Conservation (phyloP, 768 basidiomycete genomes). For the Chiua virens region DNA sequence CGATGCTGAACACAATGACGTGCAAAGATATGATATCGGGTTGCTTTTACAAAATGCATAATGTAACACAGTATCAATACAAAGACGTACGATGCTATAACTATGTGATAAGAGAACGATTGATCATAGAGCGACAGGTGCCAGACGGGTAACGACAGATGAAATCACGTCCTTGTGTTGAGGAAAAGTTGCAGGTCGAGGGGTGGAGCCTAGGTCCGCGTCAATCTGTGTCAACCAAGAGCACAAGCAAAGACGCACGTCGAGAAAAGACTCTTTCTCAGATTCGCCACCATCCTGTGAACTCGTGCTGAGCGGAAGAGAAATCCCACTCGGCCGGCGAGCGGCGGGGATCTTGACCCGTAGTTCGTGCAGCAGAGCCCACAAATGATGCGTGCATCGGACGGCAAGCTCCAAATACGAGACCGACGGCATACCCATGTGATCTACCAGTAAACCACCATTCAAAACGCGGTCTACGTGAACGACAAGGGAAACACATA, state of each 20-base stretch:
- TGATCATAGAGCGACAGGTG: neutral
- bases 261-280: conserved; percentile 36
- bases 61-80: conserved; percentile 26
- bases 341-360: conserved; percentile 44
- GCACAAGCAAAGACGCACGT: conserved; percentile 31
- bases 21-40: neutral
- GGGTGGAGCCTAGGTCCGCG: conserved; percentile 37
- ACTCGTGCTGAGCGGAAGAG: conserved; percentile 39
- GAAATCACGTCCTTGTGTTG: conserved; percentile 43
- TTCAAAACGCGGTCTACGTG: conserved; percentile 2
- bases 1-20: too few species aligned
- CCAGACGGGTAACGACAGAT: neutral
- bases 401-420: conserved; percentile 63
- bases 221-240: neutral
- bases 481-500: conserved; percentile 36
- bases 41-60: conserved; percentile 26
- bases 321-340: conserved; percentile 42
- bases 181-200: conserved; percentile 59
- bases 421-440: conserved; percentile 48
- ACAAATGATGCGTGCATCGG: conserved; percentile 65
- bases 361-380: conserved; percentile 54
- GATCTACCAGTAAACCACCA: conserved; percentile 38
- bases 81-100: conserved; percentile 17
- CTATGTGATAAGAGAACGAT: conserved; percentile 7
- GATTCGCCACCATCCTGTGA: conserved; percentile 21